Percentiles rank a stretch among this genome's conserved stretches.
Evolutionary conservation across 257 asterid genomes (phyloP).

Genomic region (Penstemon eatonii): DNA sequence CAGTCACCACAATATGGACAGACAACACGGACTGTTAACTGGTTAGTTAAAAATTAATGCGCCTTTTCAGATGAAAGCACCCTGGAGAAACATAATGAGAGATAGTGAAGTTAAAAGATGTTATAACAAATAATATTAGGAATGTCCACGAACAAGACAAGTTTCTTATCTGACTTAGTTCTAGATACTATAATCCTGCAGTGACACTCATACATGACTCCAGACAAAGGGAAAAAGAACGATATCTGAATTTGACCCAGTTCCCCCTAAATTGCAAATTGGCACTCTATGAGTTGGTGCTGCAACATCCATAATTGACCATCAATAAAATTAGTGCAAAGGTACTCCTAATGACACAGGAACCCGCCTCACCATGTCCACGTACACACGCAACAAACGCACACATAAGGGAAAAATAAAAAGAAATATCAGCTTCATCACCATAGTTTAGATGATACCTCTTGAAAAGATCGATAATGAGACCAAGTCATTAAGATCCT

Average conservation of each 20-base stretch:
- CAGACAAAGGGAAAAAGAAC: conserved; percentile 9
- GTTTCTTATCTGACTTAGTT: too few relatives aligned
- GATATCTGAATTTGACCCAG: background rate
- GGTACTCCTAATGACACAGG: conserved; percentile 13
- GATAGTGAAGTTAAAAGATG: background rate
- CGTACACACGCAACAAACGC: background rate
- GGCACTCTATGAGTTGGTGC: conserved; percentile 7
- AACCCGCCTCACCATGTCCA: conserved; percentile 14
- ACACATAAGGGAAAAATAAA: background rate
- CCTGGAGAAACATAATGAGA: background rate
- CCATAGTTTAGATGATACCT: too few relatives aligned
- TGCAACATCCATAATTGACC: conserved; percentile 19
- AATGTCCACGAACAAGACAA: too few relatives aligned
- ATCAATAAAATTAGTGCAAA: conserved; percentile 4
- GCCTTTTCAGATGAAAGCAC: background rate
- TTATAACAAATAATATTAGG: background rate
- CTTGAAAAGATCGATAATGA: too few relatives aligned
- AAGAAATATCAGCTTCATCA: background rate
- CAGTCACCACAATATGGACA: conserved; percentile 51
- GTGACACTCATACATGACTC: background rate
- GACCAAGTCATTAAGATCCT: too few relatives aligned
- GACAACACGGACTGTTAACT: conserved; percentile 16
- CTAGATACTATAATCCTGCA: too few relatives aligned
- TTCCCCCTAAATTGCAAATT: conserved; percentile 11
- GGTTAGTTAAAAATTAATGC: conserved; percentile 19